Evolutionary conservation across 305 asterid species (phyloP).

Genomic region (Fraxinus velutina): DNA sequence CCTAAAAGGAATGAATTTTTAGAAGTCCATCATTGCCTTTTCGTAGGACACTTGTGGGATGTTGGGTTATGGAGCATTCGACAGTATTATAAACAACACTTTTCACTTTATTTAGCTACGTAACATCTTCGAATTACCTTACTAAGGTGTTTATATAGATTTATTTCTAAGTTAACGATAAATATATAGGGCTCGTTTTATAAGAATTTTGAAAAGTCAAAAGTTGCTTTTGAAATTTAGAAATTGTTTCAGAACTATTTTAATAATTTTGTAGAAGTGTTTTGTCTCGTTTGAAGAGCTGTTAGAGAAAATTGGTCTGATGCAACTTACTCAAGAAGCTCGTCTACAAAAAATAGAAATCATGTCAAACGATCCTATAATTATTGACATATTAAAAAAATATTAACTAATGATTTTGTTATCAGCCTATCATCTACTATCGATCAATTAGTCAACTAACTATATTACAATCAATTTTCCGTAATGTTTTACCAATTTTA

Average conservation of each 20-base stretch:
- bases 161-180: no score
- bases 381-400: no score
- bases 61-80: background rate
- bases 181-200: background rate
- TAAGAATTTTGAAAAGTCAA: background rate
- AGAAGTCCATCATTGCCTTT: background rate
- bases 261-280: no score
- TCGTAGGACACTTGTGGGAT: background rate
- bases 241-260: no score
- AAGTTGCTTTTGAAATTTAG: no score
- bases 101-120: background rate
- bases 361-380: no score
- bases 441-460: background rate
- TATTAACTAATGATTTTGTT: no score
- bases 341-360: no score
- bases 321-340: no score
- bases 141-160: background rate
- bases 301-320: no score
- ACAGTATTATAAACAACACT: background rate
- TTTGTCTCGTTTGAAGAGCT: no score
- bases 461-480: background rate
- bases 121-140: background rate
- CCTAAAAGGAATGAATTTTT: background rate
- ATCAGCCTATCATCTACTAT: background rate
- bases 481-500: background rate